Base-by-base conservation (phyloP, 768 basidiomycete genomes). In the Phanerodontia chrysosporium region DNA sequence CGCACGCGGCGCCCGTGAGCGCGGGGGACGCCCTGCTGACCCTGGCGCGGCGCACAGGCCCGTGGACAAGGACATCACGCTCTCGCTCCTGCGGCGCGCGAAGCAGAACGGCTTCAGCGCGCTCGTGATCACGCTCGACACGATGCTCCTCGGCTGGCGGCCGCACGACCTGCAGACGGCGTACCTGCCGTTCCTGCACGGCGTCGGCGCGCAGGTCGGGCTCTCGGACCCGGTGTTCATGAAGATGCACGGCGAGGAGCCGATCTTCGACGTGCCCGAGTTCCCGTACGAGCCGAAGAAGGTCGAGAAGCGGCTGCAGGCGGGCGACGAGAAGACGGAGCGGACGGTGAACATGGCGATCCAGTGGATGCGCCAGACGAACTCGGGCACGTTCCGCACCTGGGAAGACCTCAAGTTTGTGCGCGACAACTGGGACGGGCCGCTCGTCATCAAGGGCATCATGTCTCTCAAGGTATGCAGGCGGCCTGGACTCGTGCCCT, bases 41-140 rank as follows among this genome's bases (percentile, higher is more conserved):
- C 10, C 2, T 27, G n/a, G 21, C 24, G 10, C n/a, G 6, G 14
- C 7, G 18, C 18, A 14, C 60, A 89, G 89, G 89, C 89, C 90
- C 1, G 73, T 74, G 14, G 72, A 75, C 6, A 68, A 86, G 42
- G 86, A 85, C 2, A 69, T 89, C 24, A 85, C 83, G 0, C 67
- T 85, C 32, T 91, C 89, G 21, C 57, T 92, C 24, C 78, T 93
- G 24, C 72, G 75, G 14, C 82, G 90, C 2, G 87, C 83, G 10
- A 89, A 89, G 69, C 76, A 73, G 0, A 82, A 72, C 55, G 86
- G 87, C 14, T 93, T 83, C 73, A 81, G 75, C 3, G 82, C 84
- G 16, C 84, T 92, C 36, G 82, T 93, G n/a, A 77, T 93, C 63
- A 92, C 91, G 0, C 76, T 92, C 13, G 90, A 93, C 70, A 88